Percentiles rank a stretch among this genome's conserved stretches.
phyloP scores from a whole-genome alignment of 2,329 filamentous ascomycete genomes.

The Colletotrichum plurivorum region DNA sequence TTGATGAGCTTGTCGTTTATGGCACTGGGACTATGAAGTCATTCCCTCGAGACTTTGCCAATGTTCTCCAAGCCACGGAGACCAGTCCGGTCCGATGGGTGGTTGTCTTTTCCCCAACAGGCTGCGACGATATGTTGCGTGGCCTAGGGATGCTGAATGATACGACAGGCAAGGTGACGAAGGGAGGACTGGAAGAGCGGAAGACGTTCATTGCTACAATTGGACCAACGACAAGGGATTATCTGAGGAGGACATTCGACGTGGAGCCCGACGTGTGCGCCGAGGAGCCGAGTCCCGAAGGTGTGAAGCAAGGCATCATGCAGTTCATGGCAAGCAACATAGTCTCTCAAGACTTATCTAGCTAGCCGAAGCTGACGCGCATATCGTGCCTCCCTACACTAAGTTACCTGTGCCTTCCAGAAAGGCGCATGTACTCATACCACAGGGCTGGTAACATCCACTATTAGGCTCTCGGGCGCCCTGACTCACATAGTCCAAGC shows the following conservation, averaged over 20 bases:
- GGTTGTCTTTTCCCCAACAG: constrained; percentile 80
- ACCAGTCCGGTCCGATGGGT: constrained; percentile 72
- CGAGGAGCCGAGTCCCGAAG: constrained; percentile 84
- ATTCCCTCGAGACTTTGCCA: constrained; percentile 78
- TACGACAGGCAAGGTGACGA: constrained; percentile 56
- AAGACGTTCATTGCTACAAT: constrained; percentile 85
- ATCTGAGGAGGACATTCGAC: constrained; percentile 75
- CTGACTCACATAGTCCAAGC: no score
- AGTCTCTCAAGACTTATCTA: no score
- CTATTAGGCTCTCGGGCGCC: no score
- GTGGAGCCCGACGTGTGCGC: constrained; percentile 86
- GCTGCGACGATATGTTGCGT: constrained; percentile 72
- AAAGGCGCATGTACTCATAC: no score
- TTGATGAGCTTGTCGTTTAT: constrained; percentile 89
- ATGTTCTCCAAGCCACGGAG: constrained; percentile 62
- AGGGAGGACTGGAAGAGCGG: constrained; percentile 44
- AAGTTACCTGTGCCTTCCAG: no score
- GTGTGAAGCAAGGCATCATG: constrained; percentile 78
- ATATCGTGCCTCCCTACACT: no score
- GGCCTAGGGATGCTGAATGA: constrained; percentile 67
- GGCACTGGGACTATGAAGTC: constrained; percentile 86
- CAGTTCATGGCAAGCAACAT: constrained; percentile 51
- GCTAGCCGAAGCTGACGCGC: no score
- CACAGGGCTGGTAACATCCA: no score
- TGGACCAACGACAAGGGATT: constrained; percentile 89